These are phyloP conservation scores for Panicum hallii DNA, from an alignment of 202 grass and related monocot species.

Conservation along the genomic window DNA sequence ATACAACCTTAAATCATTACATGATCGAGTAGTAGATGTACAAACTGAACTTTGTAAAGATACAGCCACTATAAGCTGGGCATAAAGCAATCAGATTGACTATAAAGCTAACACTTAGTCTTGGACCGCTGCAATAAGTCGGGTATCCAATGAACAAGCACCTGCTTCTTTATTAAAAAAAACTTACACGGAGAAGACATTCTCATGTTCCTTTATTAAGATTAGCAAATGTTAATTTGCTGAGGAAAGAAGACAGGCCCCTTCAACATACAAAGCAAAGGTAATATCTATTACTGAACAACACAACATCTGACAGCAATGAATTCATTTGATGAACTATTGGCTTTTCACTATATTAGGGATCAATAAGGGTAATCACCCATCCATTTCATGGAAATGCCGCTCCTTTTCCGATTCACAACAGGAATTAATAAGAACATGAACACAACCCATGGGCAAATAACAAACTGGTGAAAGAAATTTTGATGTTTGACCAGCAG, in stretches of 20 bases:
- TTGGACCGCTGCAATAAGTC: too few relatives aligned
- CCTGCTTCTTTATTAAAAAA: too few relatives aligned
- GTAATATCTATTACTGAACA: constrained; percentile 10
- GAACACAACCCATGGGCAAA: not conserved
- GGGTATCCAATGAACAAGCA: too few relatives aligned
- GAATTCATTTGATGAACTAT: not conserved
- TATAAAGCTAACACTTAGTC: too few relatives aligned
- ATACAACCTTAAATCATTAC: too few relatives aligned
- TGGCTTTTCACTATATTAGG: not conserved
- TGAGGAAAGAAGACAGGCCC: not conserved
- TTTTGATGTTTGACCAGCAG: constrained; percentile 29
- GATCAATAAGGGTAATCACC: not conserved
- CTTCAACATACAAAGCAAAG: constrained; percentile 23
- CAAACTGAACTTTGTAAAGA: too few relatives aligned
- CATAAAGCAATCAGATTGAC: too few relatives aligned
- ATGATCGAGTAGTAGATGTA: too few relatives aligned
- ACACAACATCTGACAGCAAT: not conserved
- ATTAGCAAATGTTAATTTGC: constrained; percentile 11
- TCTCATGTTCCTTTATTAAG: not conserved
- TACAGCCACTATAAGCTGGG: too few relatives aligned
- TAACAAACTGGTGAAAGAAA: constrained; percentile 21
- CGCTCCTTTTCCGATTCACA: constrained; percentile 3
- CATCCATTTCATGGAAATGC: constrained; percentile 10
- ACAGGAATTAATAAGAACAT: not conserved
- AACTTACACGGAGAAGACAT: too few relatives aligned